These are phyloP conservation scores for Kickxella alabastrina DNA, from an alignment of 192 early-diverging fungal genomes.

Conservation along the genomic window DNA sequence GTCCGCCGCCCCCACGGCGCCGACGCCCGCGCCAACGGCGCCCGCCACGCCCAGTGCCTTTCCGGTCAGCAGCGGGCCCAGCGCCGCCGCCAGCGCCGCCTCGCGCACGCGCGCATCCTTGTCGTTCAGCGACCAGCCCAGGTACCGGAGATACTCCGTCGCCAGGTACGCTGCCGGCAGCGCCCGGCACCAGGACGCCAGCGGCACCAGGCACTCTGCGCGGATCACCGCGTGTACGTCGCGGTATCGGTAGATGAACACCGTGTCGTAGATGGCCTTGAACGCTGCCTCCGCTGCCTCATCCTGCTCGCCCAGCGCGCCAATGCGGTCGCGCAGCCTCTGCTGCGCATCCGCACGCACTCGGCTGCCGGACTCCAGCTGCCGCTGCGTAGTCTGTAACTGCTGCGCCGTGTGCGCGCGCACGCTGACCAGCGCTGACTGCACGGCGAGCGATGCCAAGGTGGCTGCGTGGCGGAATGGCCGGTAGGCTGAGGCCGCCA, in stretches of 20 bases:
- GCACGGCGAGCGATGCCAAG: conserved; percentile 60
- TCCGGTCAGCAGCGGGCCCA: conserved; percentile 52
- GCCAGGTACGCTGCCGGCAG: conserved; percentile 72
- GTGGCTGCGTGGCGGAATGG: conserved; percentile 92
- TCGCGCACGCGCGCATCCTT: conserved; percentile 67
- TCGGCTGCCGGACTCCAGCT: conserved; percentile 60
- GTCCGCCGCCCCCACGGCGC: conserved; percentile 70
- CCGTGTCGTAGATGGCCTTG: conserved; percentile 71
- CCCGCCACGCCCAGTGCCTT: conserved; percentile 62
- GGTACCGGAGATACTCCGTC: conserved; percentile 70
- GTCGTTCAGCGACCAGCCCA: conserved; percentile 87
- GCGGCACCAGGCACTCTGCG: conserved; percentile 73
- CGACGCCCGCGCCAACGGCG: conserved; percentile 66
- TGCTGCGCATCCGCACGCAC: conserved; percentile 5
- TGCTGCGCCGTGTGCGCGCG: conserved; percentile 58
- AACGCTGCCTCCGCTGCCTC: conserved; percentile 58
- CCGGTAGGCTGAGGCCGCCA: conserved; percentile 75
- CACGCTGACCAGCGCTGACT: conserved; percentile 65
- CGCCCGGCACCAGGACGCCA: conserved; percentile 73
- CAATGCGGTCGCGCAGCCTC: conserved; percentile 26
- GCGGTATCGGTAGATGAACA: conserved; percentile 87
- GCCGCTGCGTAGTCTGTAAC: conserved; percentile 62
- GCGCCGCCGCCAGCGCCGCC: conserved; percentile 64
- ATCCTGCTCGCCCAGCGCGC: conserved; percentile 56
- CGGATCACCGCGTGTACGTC: conserved; percentile 86